Base-by-base conservation (phyloP, 2,329 filamentous ascomycete species). In the Ceratocystis diversiconidia region DNA sequence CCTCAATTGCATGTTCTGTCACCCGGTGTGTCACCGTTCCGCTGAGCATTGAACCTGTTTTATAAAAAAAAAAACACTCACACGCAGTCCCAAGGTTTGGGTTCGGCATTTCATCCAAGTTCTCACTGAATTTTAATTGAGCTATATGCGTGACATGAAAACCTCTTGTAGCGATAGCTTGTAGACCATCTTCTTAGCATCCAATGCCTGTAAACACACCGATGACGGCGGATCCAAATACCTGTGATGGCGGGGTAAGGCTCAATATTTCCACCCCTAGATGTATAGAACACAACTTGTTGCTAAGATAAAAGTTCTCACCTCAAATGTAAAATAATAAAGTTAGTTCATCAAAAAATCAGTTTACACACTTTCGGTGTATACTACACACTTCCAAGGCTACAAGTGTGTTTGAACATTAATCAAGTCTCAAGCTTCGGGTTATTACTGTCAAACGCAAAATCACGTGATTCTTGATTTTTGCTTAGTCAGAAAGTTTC, bases 401-500 rank as follows among this genome's bases (percentile, higher is more conserved):
- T 12, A 41, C 1, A 41, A 41, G 3, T 41, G 2, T 36, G 3
- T 36, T 36, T 36, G 10, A 15, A 41, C 1, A 5, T 41, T 12
- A 36, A 50, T 12, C 46, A 50, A 52, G 48, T 22, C 4, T 52
- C n/a, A 19, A 22, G n/a, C n/a, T 5, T 52, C 5, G 55, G 55
- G 15, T 36, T 36, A 36, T 4, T 19, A 52, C 22, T 15, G 32
- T 17, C 28, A 15, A 36, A 10, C 1, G 0, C 3, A 4, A 1
- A 7, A 1, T 36, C 66, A 67, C 66, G 66, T 67, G 66, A 63
- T 5, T 8, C 4, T 4, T 15, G 10, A 0, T 15, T 41, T 15
- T 4, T 41, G 66, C 63, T 67, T 67, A 67, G 66, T 67, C 66
- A 67, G 43, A 3, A 25, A 17, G 22, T 43, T n/a, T 63, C 66